Percentiles rank a stretch among this genome's conserved stretches.
These are phyloP conservation scores for Acacia confusa DNA, from an alignment of 306 rosid species.

Conservation along the genomic window DNA sequence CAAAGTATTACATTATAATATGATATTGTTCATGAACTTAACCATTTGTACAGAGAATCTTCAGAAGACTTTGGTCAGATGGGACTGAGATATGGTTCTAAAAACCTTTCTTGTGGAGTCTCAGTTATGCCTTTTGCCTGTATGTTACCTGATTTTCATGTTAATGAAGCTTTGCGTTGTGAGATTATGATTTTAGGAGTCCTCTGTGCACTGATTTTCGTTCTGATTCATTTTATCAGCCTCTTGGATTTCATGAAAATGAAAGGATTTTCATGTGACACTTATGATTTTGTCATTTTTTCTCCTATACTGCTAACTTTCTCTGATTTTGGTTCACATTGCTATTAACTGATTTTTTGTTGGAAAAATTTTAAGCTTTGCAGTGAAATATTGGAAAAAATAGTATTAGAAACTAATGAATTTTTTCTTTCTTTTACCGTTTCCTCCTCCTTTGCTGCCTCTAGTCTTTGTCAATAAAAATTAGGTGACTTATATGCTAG, in stretches of 20 bases:
- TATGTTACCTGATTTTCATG: slow-evolving; percentile 41
- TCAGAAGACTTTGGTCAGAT: slow-evolving; percentile 70
- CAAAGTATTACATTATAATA: slow-evolving; percentile 28
- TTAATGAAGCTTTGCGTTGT: slow-evolving; percentile 10
- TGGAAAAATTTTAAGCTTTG: slow-evolving; percentile 13
- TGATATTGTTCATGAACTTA: slow-evolving; percentile 36
- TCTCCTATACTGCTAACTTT: neutral
- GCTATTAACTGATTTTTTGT: neutral
- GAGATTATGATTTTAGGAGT: neutral
- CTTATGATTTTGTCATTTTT: slow-evolving; percentile 6
- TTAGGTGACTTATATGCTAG: slow-evolving; percentile 1
- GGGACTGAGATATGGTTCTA: slow-evolving; percentile 93
- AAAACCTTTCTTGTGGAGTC: slow-evolving; percentile 73
- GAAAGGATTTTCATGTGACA: neutral
- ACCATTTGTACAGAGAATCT: slow-evolving; percentile 53
- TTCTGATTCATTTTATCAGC: neutral
- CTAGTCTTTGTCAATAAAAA: slow-evolving; percentile 5
- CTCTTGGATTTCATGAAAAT: neutral
- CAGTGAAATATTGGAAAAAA: neutral
- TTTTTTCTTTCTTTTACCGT: neutral
- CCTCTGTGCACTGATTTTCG: neutral
- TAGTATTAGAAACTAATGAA: slow-evolving; percentile 12
- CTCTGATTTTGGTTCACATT: slow-evolving; percentile 13
- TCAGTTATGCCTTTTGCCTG: slow-evolving; percentile 70
- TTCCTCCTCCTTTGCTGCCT: neutral